These are phyloP conservation scores for Phyllostachys edulis DNA, from an alignment of 176 grass and related monocot genomes.

Conservation along the genomic window DNA sequence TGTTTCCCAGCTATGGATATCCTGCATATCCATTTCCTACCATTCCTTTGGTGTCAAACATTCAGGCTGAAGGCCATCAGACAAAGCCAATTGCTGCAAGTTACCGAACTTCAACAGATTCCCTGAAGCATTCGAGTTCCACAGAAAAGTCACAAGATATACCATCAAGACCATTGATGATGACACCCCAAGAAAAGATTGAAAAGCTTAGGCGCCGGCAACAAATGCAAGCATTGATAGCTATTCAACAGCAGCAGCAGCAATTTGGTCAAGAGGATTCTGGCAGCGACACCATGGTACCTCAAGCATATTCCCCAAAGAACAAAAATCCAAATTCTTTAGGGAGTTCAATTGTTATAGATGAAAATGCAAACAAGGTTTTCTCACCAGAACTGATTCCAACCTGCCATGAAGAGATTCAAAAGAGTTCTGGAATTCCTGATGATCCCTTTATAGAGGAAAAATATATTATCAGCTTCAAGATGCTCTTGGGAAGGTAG, in stretches of 20 bases:
- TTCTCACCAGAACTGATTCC: conserved; percentile 39
- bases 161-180: conserved; percentile 43
- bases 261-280: conserved; percentile 57
- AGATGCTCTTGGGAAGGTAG: conserved; percentile 67
- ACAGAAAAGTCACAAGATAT: conserved; percentile 42
- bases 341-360: conserved; percentile 38
- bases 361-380: conserved; percentile 41
- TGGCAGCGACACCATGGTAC: conserved; percentile 35
- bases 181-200: conserved; percentile 89
- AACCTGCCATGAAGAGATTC: conserved; percentile 31
- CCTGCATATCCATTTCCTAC: conserved; percentile 42
- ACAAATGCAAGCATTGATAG: conserved; percentile 67
- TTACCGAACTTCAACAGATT: conserved; percentile 37
- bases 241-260: conserved; percentile 77
- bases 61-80: conserved; percentile 42
- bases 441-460: conserved; percentile 60
- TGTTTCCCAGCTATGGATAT: conserved; percentile 52
- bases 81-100: conserved; percentile 30
- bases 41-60: conserved; percentile 38
- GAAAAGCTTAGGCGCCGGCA: conserved; percentile 75
- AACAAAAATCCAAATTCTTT: conserved; percentile 53
- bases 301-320: conserved; percentile 40
- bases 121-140: conserved; percentile 38
- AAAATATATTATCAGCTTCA: conserved; percentile 67
- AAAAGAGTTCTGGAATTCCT: conserved; percentile 40